Evolutionary conservation across 257 asterid species (phyloP).

Genomic region (Prunella vulgaris): DNA sequence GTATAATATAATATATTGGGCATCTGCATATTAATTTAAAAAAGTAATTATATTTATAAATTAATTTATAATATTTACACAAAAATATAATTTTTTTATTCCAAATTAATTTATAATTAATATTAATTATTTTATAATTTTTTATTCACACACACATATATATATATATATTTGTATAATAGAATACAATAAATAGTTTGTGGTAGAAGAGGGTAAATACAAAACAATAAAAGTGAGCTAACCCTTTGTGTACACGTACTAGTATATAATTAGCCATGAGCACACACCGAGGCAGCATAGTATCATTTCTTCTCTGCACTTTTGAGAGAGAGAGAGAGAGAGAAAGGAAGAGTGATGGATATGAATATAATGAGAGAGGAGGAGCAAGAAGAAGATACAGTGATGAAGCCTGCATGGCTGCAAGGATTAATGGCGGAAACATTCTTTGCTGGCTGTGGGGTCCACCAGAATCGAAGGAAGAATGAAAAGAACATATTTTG

Average conservation of each 20-base stretch:
- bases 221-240: too few relatives aligned
- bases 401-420: slow-evolving; percentile 78
- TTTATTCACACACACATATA: too few relatives aligned
- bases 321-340: background rate
- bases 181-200: too few relatives aligned
- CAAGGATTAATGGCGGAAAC: slow-evolving; percentile 63
- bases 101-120: too few relatives aligned
- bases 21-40: too few relatives aligned
- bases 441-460: slow-evolving; percentile 63
- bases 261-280: slow-evolving; percentile 23
- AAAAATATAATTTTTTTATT: too few relatives aligned
- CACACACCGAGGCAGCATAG: background rate
- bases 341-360: slow-evolving; percentile 11
- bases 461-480: slow-evolving; percentile 54
- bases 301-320: background rate
- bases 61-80: too few relatives aligned
- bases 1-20: too few relatives aligned
- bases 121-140: too few relatives aligned
- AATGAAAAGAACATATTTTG: slow-evolving; percentile 86
- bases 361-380: slow-evolving; percentile 18
- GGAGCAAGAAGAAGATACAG: background rate
- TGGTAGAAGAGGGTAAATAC: too few relatives aligned
- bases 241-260: slow-evolving; percentile 24
- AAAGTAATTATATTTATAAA: too few relatives aligned
- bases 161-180: too few relatives aligned